Evolutionary conservation across 208 protist genomes (phyloP), one percentile per base, ranked within the genome.

Genomic region (Crithidia sp.): DNA sequence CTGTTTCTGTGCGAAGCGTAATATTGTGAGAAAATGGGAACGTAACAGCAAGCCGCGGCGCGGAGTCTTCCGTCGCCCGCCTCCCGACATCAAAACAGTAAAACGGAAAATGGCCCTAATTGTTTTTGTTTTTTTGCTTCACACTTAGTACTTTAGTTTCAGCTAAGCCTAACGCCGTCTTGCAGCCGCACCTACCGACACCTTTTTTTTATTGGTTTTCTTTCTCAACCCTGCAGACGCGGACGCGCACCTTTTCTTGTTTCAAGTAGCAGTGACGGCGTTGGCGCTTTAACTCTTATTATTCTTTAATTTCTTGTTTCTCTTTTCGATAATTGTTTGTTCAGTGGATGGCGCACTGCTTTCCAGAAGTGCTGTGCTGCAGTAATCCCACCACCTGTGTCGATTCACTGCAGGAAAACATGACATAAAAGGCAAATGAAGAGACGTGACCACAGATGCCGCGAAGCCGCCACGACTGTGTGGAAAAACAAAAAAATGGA

Each of bases 81-180:
- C 28, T 28, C 28, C 28, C 28, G 28, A 28, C 28, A 28, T 28
- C 28, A 28, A 28, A 28, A 28, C 28, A 28, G 28, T 28, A 28
- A 28, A 28, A 28, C 28, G 28, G 28, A 28, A 28, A 28, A 28
- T 28, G 28, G 28, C 28, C 28, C 28, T 28, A 28, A 28, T 28
- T 28, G 28, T 28, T 28, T 28, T 28, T 28, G 28, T 28, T 28
- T 28, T 17, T 55, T 62, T 66, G n/a, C 45, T 55, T 55, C 41
- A 19, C 49, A 67, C 49, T 67, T 57, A 57, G 7, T 67, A 43
- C 62, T 67, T 57, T 67, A 36, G 7, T 14, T 59, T 9, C 40
- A 41, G 14, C n/a, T 55, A 12, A 55, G 50, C 50, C 6, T 49
- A 49, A 14, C 12, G 9, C 12, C 7, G 45, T 13, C 45, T 7